A percentile compares a stretch with the other conserved stretches of the same genome.
Conservation (phyloP, 176 grass and related monocot species). For the Tuctoria greenei region DNA sequence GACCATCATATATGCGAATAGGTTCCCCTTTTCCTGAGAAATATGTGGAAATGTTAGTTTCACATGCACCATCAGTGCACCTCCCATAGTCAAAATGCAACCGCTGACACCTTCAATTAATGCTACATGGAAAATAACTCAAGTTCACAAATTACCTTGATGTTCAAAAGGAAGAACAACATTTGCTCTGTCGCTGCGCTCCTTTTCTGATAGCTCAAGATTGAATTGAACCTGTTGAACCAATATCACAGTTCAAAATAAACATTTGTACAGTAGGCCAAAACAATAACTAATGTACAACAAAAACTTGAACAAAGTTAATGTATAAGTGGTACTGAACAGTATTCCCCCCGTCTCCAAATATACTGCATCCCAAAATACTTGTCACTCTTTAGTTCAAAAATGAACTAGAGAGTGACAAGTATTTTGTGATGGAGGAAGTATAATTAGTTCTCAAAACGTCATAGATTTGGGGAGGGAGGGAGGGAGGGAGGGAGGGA, state of each 20-base stretch:
- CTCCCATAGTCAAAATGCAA: slow-evolving; percentile 12
- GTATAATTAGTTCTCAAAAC: no score
- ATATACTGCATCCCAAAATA: no score
- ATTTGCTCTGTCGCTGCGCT: slow-evolving; percentile 73
- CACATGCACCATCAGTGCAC: slow-evolving; percentile 16
- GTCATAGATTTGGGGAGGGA: no score
- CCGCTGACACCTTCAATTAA: not conserved
- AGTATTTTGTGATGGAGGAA: no score
- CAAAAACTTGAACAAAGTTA: not conserved
- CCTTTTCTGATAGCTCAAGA: slow-evolving; percentile 89
- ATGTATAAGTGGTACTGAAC: not conserved
- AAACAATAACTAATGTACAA: not conserved
- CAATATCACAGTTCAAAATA: slow-evolving; percentile 25
- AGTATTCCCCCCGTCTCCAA: no score
- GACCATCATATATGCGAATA: slow-evolving; percentile 79
- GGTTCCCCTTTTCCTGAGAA: slow-evolving; percentile 67
- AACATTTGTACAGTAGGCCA: slow-evolving; percentile 14
- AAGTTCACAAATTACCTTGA: slow-evolving; percentile 54
- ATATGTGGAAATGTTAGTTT: slow-evolving; percentile 15
- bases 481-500: no score
- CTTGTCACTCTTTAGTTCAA: no score
- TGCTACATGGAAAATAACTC: not conserved
- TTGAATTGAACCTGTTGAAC: slow-evolving; percentile 83
- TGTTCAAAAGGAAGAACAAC: slow-evolving; percentile 96
- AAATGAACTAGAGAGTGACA: no score